These are phyloP conservation scores for Pseudozyma flocculosa DNA, from an alignment of 1,284 basidiomycete genomes.

Conservation along the genomic window DNA sequence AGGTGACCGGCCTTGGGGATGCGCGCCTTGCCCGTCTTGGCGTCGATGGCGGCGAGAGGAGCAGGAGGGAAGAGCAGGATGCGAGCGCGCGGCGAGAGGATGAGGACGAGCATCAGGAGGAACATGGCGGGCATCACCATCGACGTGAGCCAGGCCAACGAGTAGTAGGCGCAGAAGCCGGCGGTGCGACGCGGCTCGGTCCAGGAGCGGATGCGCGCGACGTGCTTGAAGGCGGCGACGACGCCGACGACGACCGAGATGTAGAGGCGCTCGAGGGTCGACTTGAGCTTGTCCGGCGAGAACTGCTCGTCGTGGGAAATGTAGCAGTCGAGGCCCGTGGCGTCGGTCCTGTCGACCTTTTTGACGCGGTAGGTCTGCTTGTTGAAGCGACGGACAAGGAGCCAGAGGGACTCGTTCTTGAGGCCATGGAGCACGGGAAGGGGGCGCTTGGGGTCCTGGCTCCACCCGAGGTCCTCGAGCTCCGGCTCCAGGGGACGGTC, in stretches of 20 bases:
- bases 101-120: slow-evolving; percentile 59
- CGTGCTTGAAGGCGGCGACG: slow-evolving; percentile 62
- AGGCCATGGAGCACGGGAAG: slow-evolving; percentile 56
- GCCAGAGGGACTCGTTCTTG: slow-evolving; percentile 61
- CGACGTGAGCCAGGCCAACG: slow-evolving; percentile 21
- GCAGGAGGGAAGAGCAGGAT: slow-evolving; percentile 64
- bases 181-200: slow-evolving; percentile 62
- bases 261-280: slow-evolving; percentile 64
- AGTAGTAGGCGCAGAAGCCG: slow-evolving; percentile 56
- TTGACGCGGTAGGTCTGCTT: slow-evolving; percentile 61
- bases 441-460: slow-evolving; percentile 38
- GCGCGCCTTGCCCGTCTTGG: slow-evolving; percentile 49
- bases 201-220: slow-evolving; percentile 64
- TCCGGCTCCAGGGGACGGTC: slow-evolving; percentile 41
- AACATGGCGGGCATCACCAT: slow-evolving; percentile 39
- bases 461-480: slow-evolving; percentile 46
- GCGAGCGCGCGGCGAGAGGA: slow-evolving; percentile 62
- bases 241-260: slow-evolving; percentile 62
- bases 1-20: slow-evolving; percentile 52
- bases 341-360: slow-evolving; percentile 43
- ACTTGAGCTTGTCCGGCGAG: slow-evolving; percentile 62
- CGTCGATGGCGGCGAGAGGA: slow-evolving; percentile 59
- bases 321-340: slow-evolving; percentile 60
- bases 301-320: slow-evolving; percentile 62
- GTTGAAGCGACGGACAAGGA: slow-evolving; percentile 61